Evolutionary conservation across 2,329 filamentous ascomycete species (phyloP).

Genomic region (Aspergillus pseudonomiae): DNA sequence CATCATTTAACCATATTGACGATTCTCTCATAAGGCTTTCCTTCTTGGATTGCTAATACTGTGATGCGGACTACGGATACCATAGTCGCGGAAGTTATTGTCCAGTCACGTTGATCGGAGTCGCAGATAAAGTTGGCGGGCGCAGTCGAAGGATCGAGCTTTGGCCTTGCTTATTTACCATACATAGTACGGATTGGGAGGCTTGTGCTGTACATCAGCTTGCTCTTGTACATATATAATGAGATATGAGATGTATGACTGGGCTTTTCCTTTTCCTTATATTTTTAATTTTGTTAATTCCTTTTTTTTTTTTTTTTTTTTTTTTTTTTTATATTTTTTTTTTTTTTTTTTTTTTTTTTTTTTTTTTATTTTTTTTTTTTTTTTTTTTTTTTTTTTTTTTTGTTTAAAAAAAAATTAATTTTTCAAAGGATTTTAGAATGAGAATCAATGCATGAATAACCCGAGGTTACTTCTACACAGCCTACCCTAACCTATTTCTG

Average conservation of each 20-base stretch:
- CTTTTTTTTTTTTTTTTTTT: neutral
- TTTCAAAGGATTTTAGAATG: neutral
- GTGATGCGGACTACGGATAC: neutral
- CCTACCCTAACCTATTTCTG: neutral
- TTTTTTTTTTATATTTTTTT: neutral
- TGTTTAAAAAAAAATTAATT: neutral
- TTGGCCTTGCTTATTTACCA: conserved; percentile 11
- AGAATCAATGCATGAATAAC: neutral
- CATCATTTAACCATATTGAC: neutral
- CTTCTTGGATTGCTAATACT: neutral
- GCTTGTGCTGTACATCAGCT: conserved; percentile 2
- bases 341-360: neutral
- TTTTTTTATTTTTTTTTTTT: neutral
- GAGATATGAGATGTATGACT: neutral
- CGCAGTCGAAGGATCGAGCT: conserved; percentile 21
- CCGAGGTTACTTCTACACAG: neutral
- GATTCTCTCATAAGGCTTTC: neutral
- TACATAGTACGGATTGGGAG: conserved; percentile 8
- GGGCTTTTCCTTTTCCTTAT: neutral
- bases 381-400: neutral
- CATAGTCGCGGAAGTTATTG: conserved; percentile 18
- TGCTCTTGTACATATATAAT: conserved; percentile 8
- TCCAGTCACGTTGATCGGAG: conserved; percentile 16
- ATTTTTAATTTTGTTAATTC: neutral
- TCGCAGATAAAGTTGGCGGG: conserved; percentile 22